Evolutionary conservation across 2,329 filamentous ascomycete genomes (phyloP), one percentile per base, ranked within the genome.

Genomic region (Pochonia chlamydosporia): DNA sequence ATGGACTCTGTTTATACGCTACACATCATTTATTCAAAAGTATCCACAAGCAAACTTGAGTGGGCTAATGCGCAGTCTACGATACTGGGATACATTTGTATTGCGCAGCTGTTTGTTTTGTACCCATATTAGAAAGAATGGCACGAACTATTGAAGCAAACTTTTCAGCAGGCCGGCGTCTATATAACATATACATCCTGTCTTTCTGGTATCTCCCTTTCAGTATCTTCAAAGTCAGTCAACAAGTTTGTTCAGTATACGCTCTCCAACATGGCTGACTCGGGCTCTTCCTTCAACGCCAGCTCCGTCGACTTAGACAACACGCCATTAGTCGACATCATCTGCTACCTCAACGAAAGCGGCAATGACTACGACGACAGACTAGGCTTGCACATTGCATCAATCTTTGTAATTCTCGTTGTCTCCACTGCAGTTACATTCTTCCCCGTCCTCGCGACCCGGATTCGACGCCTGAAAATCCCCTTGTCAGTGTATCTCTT

Each of bases 401-500:
- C 90, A 47, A 86, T 97, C 56, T 96, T 96, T 64, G 88, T 96
- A 61, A 95, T 96, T 57, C 68, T 93, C 48, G 66, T 85, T 43
- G 83, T 85, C 28, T 89, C 79, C 1, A 65, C 74, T 11, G 54
- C 81, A 62, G 89, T 89, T 52, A 86, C 89, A 21, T 63, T 89
- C 44, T 76, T 90, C 49, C 92, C 92, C 9, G 77, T 95, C 53
- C 70, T 85, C 51, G 82, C 87, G 10, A 76, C 78, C 20, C 75
- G 78, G 31, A 73, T 83, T 42, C 68, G 65, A 43, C 71, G 74
- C 35, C 66, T 88, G 54, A 78, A 75, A 8, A 73, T 92, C 0
- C 85, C 87, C 3, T 78, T 82, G 51, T 79, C 81, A 65, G 78
- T 81, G 7, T 96, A 95, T 68, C 95, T 96, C 64, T 69, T 92